Conservation (phyloP, 2,329 filamentous ascomycete genomes). For the Alternaria postmessia region DNA sequence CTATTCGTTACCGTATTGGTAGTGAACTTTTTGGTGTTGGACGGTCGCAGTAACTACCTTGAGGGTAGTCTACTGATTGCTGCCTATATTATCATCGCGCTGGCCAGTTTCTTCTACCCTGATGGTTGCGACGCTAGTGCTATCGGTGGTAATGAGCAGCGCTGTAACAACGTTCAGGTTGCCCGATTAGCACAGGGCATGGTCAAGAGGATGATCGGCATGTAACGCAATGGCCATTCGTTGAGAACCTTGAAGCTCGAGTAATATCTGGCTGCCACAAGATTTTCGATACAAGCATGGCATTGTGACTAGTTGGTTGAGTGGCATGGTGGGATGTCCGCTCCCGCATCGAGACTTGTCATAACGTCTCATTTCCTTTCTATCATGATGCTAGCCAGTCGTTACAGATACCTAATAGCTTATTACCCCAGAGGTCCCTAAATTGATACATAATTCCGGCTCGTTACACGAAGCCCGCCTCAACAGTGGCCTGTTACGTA, state of each 20-base stretch:
- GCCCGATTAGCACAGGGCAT: conserved; percentile 19
- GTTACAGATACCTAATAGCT: conserved; percentile 10
- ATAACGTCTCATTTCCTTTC: neutral
- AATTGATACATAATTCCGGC: conserved; percentile 4
- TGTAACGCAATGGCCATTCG: conserved; percentile 11
- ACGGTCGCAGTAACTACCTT: conserved; percentile 83
- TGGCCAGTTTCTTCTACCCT: conserved; percentile 61
- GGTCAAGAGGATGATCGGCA: conserved; percentile 30
- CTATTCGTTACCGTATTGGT: conserved; percentile 84
- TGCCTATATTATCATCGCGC: conserved; percentile 80
- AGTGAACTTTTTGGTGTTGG: conserved; percentile 84
- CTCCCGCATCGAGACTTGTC: neutral
- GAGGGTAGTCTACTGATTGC: conserved; percentile 80
- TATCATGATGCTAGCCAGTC: conserved; percentile 1
- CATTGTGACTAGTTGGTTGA: neutral
- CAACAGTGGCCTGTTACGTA: neutral
- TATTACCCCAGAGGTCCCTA: neutral
- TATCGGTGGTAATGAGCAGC: conserved; percentile 55
- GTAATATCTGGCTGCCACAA: neutral
- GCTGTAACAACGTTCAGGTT: conserved; percentile 9
- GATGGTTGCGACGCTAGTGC: conserved; percentile 51
- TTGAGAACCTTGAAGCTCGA: neutral
- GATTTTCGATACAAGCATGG: neutral
- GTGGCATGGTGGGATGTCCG: conserved; percentile 13
- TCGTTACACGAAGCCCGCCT: neutral